These are phyloP conservation scores for Flaveria sonorensis DNA, from an alignment of 129 eudicot species.

Conservation along the genomic window DNA sequence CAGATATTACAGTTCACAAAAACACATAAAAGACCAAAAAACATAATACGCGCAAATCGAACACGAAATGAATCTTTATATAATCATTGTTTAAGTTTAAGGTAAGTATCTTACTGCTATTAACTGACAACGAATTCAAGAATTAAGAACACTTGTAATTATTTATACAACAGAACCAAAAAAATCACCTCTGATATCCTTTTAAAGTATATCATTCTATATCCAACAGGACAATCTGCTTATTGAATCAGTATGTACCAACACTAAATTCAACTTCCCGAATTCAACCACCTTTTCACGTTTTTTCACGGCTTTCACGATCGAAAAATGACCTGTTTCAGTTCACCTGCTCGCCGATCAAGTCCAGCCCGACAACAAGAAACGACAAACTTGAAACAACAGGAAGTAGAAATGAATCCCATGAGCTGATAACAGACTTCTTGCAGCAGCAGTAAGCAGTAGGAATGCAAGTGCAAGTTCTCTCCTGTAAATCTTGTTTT, in stretches of 20 bases:
- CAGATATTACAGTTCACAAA: no score
- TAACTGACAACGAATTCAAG: slow-evolving; percentile 35
- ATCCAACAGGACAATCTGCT: slow-evolving; percentile 31
- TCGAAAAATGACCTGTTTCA: not conserved
- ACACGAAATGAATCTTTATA: slow-evolving; percentile 38
- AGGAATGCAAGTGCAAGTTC: slow-evolving; percentile 88
- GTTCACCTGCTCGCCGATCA: slow-evolving; percentile 83
- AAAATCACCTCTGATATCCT: slow-evolving; percentile 32
- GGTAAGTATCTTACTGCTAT: slow-evolving; percentile 33
- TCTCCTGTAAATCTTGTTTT: slow-evolving; percentile 60
- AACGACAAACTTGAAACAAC: slow-evolving; percentile 86
- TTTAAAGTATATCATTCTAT: slow-evolving; percentile 33
- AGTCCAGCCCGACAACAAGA: slow-evolving; percentile 76
- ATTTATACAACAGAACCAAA: slow-evolving; percentile 31
- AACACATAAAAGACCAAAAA: not conserved
- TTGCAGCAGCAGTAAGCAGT: slow-evolving; percentile 80
- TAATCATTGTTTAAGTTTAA: slow-evolving; percentile 26
- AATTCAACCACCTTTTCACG: not conserved
- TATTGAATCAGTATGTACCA: slow-evolving; percentile 40
- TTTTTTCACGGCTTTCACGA: no score
- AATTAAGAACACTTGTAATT: slow-evolving; percentile 34
- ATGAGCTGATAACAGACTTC: slow-evolving; percentile 88
- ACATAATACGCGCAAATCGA: not conserved
- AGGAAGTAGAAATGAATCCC: slow-evolving; percentile 92
- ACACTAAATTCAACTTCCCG: slow-evolving; percentile 16